Base-by-base conservation (phyloP, 148 eudicot species). In the Chenopodium formosanum region DNA sequence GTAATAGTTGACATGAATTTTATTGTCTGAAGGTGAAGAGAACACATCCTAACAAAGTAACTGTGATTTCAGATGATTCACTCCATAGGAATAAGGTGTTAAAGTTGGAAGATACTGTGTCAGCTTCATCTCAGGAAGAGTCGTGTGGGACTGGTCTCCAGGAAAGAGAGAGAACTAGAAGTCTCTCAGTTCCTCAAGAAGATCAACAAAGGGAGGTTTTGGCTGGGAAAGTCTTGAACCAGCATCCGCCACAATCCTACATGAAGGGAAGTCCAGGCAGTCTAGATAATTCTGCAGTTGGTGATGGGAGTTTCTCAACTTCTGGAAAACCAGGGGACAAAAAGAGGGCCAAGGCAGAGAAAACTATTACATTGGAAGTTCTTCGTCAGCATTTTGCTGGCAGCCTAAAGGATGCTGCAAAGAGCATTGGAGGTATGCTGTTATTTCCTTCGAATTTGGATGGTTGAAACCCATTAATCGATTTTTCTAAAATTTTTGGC, bases 391-490 rank as follows among this genome's bases (percentile, higher is more conserved):
- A 94, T 87, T 94, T 94, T 86, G 94, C 98, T 31, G 98, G 97
- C 47, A 94, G 97, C 85, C 89, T 94, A 25, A 94, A 90, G 88
- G 98, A 94, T 89, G 97, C 98, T 80, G 98, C 98, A 32, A 94
- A 87, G 78, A 89, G 85, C 85, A 84, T 94, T 81, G 98, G 98
- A 22, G 98, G 98, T 94, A 88, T 90, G 97, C 83, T 67, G 16
- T 48, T 73, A 23, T 10, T 66, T 37, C 22, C 6, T 52, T 48
- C 14, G 11, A 14, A 16, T 4, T 13, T 53, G 6, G 23, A 34
- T 13, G 19, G 71, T 13, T 19, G 13, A 67, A 70, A 70, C 44
- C 44, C 44, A 40, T 40, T 40, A 40, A 40, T 48, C 69, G 2
- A 25, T 17, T 17, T 71, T 46, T 71, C 75, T 46, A 53, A 19